Base-by-base conservation (phyloP, 345 rosid species). In the Corchorus olitorius region DNA sequence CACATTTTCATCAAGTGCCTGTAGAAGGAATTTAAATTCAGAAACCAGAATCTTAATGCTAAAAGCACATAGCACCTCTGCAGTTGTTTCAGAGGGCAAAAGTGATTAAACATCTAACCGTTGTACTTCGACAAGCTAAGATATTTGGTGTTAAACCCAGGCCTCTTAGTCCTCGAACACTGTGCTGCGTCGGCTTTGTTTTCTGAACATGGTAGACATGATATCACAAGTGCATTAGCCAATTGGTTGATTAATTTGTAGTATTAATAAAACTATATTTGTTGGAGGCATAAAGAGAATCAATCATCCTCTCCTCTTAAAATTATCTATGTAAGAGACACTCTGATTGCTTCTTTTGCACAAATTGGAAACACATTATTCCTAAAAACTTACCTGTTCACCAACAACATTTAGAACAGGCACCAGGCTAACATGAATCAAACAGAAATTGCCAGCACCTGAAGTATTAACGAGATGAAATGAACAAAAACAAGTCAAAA, bases 181-280 rank as follows among this genome's bases (percentile, higher is more conserved):
- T 93, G 65, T 93, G 99, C 81, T 96, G 99, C 13, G 99, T 96
- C 60, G 99, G 99, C 83, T 96, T 96, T 77, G 99, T 96, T 91
- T 96, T 96, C 98, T 96, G 86, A 80, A 33, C 59, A 73, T 10
- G 14, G 48, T 49, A 27, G 20, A 73, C 56, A 20, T 14, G 19
- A 19, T 33, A 13, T 22, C 8, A 41, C 22, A 73, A 43, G 58
- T 66, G 8, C 17, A 64, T 59, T 12, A 67, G 33, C 70, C 59
- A 46, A 71, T 5, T 0, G 54, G 20, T 66, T 66, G 43, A 27
- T 27, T 27, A 65, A 46, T 66, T 45, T 43, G 70, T 65, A 41
- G 6, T 19, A 50, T 17, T 39, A 39, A 35, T 14, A 27, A 27
- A 27, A 27, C 27, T 22, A 4, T 33, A 17, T 34, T 34, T 34